Conservation (phyloP, 306 rosid genomes). For the Potentilla sterilis region DNA sequence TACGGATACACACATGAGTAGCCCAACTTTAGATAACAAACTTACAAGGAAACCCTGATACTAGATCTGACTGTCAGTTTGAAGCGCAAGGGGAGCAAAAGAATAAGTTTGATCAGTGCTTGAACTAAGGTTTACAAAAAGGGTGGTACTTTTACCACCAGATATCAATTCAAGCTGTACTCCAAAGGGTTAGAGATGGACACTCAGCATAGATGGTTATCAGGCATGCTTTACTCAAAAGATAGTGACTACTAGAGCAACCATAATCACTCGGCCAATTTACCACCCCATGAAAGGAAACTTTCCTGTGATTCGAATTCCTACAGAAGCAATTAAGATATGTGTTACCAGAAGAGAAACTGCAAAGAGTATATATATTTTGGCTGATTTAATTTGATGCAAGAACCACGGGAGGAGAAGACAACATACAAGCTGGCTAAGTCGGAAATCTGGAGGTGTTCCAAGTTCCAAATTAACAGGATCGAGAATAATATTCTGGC, state of each 20-base stretch:
- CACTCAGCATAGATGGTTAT: background rate
- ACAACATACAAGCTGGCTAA: conserved; percentile 73
- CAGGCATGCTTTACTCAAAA: conserved; percentile 25
- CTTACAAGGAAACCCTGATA: background rate
- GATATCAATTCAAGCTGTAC: conserved; percentile 16
- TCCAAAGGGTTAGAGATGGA: conserved; percentile 17
- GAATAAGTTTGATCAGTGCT: conserved; percentile 18
- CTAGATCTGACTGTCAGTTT: background rate
- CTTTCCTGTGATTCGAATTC: conserved; percentile 75
- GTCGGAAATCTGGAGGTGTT: conserved; percentile 64
- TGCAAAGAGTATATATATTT: background rate
- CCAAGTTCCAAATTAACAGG: conserved; percentile 55
- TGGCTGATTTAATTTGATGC: background rate
- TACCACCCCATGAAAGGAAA: conserved; percentile 55
- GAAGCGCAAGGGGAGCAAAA: conserved; percentile 4
- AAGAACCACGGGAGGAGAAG: conserved; percentile 4
- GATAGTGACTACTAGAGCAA: conserved; percentile 4
- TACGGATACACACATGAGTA: background rate
- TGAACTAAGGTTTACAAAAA: conserved; percentile 25
- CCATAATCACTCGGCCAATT: conserved; percentile 33
- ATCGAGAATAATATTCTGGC: conserved; percentile 60
- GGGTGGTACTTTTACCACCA: conserved; percentile 16
- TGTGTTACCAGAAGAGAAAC: conserved; percentile 6
- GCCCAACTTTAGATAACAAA: background rate
- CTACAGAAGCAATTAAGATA: conserved; percentile 33